Conservation (phyloP, 306 rosid genomes). For the Cicer yamashitae region DNA sequence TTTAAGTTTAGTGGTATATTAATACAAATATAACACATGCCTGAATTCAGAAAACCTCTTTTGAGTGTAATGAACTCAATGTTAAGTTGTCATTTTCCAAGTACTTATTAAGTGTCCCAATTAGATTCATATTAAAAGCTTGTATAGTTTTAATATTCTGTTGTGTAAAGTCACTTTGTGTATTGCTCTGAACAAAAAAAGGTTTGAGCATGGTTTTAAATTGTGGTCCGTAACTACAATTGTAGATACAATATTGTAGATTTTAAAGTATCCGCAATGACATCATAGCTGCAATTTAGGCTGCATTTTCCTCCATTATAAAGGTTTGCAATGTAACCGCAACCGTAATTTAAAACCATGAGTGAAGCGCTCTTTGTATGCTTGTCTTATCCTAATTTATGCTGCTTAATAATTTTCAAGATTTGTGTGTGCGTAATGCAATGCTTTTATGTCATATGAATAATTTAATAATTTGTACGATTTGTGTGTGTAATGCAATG, state of each 20-base stretch:
- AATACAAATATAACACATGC: neutral
- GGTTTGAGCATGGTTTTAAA: neutral
- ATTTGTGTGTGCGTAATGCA: too few species aligned
- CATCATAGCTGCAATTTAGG: too few species aligned
- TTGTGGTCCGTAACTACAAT: too few species aligned
- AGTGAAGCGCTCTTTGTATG: slow-evolving; percentile 25
- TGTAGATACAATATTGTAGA: too few species aligned
- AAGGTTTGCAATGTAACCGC: too few species aligned
- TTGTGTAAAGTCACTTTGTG: slow-evolving; percentile 39
- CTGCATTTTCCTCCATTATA: too few species aligned
- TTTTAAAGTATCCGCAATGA: too few species aligned
- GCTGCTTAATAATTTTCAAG: slow-evolving; percentile 3
- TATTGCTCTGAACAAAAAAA: slow-evolving; percentile 36
- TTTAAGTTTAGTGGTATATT: slow-evolving; percentile 31
- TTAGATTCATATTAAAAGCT: slow-evolving; percentile 34
- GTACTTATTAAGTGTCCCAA: slow-evolving; percentile 33
- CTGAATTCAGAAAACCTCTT: neutral
- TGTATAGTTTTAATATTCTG: slow-evolving; percentile 24
- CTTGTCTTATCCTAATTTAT: slow-evolving; percentile 33
- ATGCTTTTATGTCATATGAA: too few species aligned
- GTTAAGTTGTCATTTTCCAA: slow-evolving; percentile 44
- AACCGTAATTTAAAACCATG: too few species aligned
- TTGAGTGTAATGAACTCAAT: slow-evolving; percentile 38
- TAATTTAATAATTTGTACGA: slow-evolving; percentile 21
- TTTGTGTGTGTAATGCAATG: slow-evolving; percentile 21